Conservation (phyloP, 148 eudicot genomes). For the Mesembryanthemum crystallinum region DNA sequence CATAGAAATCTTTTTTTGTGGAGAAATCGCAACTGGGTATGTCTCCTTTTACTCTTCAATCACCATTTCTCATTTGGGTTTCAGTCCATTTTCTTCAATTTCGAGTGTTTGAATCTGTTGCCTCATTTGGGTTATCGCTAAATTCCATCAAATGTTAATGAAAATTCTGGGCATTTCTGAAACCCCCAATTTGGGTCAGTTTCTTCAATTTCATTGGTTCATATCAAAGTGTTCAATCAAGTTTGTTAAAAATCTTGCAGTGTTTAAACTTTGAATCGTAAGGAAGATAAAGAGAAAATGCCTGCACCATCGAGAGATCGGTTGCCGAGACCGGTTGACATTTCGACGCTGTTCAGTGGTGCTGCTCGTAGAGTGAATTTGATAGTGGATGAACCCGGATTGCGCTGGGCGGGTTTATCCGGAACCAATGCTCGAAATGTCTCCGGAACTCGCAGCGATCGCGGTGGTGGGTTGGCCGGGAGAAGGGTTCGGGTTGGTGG, state of each 20-base stretch:
- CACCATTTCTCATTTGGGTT: background rate
- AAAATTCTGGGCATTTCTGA: background rate
- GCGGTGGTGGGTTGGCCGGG: slow-evolving; percentile 7
- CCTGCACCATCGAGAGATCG: slow-evolving; percentile 48
- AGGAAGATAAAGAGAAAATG: background rate
- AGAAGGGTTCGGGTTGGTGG: no score
- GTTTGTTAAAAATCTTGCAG: background rate
- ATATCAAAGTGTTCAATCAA: no score
- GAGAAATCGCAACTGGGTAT: background rate
- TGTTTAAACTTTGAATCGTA: no score
- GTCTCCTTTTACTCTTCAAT: background rate
- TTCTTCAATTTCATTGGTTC: background rate
- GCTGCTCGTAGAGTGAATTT: slow-evolving; percentile 29
- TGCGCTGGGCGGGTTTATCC: slow-evolving; percentile 1
- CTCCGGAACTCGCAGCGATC: slow-evolving; percentile 10
- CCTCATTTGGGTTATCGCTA: background rate
- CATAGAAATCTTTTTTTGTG: no score
- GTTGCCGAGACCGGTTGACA: slow-evolving; percentile 45
- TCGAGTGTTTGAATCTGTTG: no score
- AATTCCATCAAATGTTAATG: no score
- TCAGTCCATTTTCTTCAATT: background rate
- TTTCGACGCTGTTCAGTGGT: slow-evolving; percentile 19
- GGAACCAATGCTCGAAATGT: slow-evolving; percentile 33
- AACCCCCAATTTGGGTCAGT: background rate
- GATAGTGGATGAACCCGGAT: slow-evolving; percentile 34